Conservation (phyloP, 1,284 basidiomycete genomes). For the Cutaneotrichosporon cyanovorans region DNA sequence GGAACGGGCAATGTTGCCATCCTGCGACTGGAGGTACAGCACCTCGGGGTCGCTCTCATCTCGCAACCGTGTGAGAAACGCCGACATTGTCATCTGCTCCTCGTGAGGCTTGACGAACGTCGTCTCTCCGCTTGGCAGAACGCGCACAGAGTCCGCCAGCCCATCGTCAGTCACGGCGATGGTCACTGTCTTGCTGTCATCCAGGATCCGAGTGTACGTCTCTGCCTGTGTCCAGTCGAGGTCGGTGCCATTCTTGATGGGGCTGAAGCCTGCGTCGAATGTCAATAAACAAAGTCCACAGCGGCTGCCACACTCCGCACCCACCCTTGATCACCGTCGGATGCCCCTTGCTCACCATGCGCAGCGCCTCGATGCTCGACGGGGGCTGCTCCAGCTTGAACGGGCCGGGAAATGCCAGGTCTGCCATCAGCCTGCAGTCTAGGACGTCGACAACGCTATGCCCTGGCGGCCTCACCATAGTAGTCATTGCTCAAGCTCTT, state of each 20-base stretch:
- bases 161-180: constrained; percentile 79
- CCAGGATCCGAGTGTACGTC: constrained; percentile 49
- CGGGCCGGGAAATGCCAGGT: constrained; percentile 31
- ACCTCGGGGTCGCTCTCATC: constrained; percentile 49
- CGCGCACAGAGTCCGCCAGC: constrained; percentile 73
- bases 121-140: constrained; percentile 49
- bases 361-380: constrained; percentile 62
- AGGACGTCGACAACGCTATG: neutral
- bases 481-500: constrained; percentile 12
- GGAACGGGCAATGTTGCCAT: constrained; percentile 66
- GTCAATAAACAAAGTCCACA: constrained; percentile 3
- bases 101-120: constrained; percentile 72
- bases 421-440: constrained; percentile 17
- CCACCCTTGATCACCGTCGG: constrained; percentile 68
- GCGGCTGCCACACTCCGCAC: neutral
- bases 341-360: constrained; percentile 63
- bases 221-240: constrained; percentile 23
- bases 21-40: constrained; percentile 78
- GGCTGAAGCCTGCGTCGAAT: constrained; percentile 40
- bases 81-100: constrained; percentile 58
- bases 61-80: constrained; percentile 50
- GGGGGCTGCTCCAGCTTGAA: constrained; percentile 56
- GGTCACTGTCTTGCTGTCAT: constrained; percentile 51
- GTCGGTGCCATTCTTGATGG: constrained; percentile 3
- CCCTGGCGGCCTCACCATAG: constrained; percentile 9